Conservation (phyloP, 768 basidiomycete species). For the Serendipita vermifera region DNA sequence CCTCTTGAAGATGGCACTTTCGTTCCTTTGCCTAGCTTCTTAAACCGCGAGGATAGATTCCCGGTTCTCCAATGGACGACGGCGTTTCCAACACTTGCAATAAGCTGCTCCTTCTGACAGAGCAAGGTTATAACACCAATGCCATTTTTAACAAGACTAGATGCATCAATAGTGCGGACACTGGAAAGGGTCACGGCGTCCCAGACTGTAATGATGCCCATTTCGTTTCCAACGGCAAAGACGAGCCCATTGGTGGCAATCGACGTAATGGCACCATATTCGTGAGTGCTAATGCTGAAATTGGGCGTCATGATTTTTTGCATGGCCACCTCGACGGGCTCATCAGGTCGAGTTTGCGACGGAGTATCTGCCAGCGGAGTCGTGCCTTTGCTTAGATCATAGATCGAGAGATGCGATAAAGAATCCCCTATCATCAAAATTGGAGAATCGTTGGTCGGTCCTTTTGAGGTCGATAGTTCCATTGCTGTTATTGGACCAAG, state of each 20-base stretch:
- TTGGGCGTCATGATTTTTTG: neutral
- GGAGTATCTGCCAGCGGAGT: conserved; percentile 20
- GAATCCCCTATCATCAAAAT: conserved; percentile 8
- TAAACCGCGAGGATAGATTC: conserved; percentile 23
- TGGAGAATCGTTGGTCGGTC: neutral
- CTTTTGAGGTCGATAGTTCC: conserved; percentile 12
- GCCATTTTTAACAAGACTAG: conserved; percentile 23
- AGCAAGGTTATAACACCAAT: conserved; percentile 41
- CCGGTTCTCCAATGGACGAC: conserved; percentile 61
- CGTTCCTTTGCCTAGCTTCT: conserved; percentile 27
- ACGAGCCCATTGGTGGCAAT: conserved; percentile 47
- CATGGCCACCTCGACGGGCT: neutral
- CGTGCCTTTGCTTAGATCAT: conserved; percentile 13
- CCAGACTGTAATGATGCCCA: conserved; percentile 46
- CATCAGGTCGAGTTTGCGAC: neutral
- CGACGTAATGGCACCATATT: conserved; percentile 51
- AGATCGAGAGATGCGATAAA: neutral
- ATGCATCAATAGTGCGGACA: conserved; percentile 42
- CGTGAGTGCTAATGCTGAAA: conserved; percentile 39
- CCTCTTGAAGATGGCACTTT: conserved; percentile 18
- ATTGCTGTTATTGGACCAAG: conserved; percentile 41
- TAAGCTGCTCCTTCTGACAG: conserved; percentile 42
- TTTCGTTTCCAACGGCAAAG: conserved; percentile 41
- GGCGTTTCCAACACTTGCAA: conserved; percentile 46
- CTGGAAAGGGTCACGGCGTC: conserved; percentile 51